A percentile compares a stretch with the other conserved stretches of the same genome.
phyloP scores from a whole-genome alignment of 768 basidiomycete genomes.

The Clitopilus passeckerianus region DNA sequence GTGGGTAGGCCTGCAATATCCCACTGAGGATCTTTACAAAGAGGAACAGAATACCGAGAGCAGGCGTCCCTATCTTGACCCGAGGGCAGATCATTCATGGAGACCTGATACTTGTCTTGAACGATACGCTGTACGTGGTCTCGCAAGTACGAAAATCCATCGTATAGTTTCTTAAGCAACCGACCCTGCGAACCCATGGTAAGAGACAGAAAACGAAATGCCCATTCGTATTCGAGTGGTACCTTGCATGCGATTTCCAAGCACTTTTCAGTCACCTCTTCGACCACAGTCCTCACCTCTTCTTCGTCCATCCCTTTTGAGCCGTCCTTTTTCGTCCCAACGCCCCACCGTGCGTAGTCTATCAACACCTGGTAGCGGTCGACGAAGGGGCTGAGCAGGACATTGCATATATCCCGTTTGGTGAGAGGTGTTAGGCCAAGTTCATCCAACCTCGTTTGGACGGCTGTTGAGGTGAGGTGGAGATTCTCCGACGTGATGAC shows the following conservation, averaged over 20 bases:
- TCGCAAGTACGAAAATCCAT: constrained; percentile 38
- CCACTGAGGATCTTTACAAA: constrained; percentile 49
- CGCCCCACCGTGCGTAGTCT: constrained; percentile 39
- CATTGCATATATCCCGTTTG: constrained; percentile 51
- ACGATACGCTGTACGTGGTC: constrained; percentile 39
- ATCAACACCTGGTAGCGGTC: constrained; percentile 49
- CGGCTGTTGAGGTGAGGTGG: constrained; percentile 23
- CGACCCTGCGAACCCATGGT: constrained; percentile 42
- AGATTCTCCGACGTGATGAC: constrained; percentile 41
- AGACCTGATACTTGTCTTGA: constrained; percentile 44
- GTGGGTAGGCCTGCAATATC: background rate
- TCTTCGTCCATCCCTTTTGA: constrained; percentile 34
- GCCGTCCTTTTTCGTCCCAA: constrained; percentile 24
- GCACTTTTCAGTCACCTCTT: constrained; percentile 56
- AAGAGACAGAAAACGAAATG: background rate
- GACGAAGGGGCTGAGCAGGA: constrained; percentile 67
- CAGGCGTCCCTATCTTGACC: constrained; percentile 44
- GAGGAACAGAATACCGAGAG: constrained; percentile 37
- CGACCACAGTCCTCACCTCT: constrained; percentile 42
- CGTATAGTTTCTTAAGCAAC: constrained; percentile 54
- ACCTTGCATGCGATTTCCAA: constrained; percentile 62
- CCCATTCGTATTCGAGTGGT: constrained; percentile 6
- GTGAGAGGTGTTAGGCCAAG: constrained; percentile 54
- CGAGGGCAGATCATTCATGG: constrained; percentile 51
- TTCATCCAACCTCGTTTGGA: constrained; percentile 48